These are phyloP conservation scores for Apiotrichum domesticum DNA, from an alignment of 1,284 basidiomycete species.

Conservation along the genomic window DNA sequence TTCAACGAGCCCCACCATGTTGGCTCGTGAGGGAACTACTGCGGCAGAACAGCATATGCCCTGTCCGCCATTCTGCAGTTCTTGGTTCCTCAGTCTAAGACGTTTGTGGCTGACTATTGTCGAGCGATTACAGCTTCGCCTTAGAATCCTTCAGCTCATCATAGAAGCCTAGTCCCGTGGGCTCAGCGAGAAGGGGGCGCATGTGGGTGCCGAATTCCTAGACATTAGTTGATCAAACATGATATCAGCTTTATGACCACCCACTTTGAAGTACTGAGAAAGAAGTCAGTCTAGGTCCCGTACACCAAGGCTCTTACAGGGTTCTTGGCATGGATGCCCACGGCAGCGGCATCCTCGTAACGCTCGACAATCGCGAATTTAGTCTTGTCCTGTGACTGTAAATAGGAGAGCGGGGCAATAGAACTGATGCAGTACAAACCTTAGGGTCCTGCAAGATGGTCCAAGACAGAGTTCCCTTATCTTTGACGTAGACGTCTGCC, in stretches of 20 bases:
- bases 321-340: conserved; percentile 43
- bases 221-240: neutral
- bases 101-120: too few species aligned
- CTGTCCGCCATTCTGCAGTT: too few species aligned
- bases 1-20: too few species aligned
- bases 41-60: too few species aligned
- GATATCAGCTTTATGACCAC: neutral
- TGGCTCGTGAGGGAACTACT: too few species aligned
- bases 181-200: neutral
- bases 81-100: too few species aligned
- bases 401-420: neutral
- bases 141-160: conserved; percentile 1
- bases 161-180: neutral
- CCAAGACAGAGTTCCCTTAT: conserved; percentile 44
- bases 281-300: neutral
- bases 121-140: conserved; percentile 1
- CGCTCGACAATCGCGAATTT: conserved; percentile 47
- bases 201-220: neutral
- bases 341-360: conserved; percentile 43
- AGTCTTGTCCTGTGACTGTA: conserved; percentile 26
- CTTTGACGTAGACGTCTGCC: conserved; percentile 41
- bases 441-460: conserved; percentile 46
- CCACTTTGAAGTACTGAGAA: conserved; percentile 2
- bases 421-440: neutral
- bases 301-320: conserved; percentile 24